phyloP scores from a whole-genome alignment of 1,139 yeast species.

The Candida gigantensis region DNA sequence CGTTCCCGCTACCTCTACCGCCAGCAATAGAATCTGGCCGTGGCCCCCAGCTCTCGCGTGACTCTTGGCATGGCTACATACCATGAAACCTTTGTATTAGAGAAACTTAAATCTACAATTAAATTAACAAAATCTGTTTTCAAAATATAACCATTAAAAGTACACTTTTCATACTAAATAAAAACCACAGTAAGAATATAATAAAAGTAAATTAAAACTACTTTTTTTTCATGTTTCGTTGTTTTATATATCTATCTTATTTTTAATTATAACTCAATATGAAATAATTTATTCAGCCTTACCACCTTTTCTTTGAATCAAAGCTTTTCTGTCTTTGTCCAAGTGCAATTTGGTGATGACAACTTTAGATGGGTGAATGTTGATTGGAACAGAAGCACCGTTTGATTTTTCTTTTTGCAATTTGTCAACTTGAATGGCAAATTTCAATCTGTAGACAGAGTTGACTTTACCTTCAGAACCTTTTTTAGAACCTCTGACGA shows the following conservation, averaged over 20 bases:
- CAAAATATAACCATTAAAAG: constrained; percentile 7
- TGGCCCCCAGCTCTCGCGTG: too few species aligned
- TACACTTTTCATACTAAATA: constrained; percentile 7
- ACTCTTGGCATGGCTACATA: too few species aligned
- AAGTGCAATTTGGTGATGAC: constrained; percentile 98
- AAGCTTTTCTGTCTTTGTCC: constrained; percentile 98
- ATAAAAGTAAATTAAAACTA: background rate
- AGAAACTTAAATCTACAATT: constrained; percentile 1
- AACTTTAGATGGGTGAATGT: constrained; percentile 98
- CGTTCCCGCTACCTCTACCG: too few species aligned
- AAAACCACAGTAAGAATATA: constrained; percentile 3
- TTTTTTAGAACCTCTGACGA: constrained; percentile 99
- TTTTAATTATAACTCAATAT: background rate
- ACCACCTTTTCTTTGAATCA: constrained; percentile 63
- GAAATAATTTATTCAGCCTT: constrained; percentile 30
- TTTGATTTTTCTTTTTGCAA: constrained; percentile 96
- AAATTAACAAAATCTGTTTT: constrained; percentile 1
- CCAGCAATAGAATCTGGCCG: too few species aligned
- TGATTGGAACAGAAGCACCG: constrained; percentile 97
- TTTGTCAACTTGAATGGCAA: constrained; percentile 95
- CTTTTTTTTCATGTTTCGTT: background rate
- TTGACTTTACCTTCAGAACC: constrained; percentile 99
- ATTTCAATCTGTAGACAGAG: constrained; percentile 99
- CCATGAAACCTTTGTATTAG: too few species aligned
- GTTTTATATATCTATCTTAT: constrained; percentile 1